phyloP scores from a whole-genome alignment of 345 rosid genomes.

The Lepidium africanum region DNA sequence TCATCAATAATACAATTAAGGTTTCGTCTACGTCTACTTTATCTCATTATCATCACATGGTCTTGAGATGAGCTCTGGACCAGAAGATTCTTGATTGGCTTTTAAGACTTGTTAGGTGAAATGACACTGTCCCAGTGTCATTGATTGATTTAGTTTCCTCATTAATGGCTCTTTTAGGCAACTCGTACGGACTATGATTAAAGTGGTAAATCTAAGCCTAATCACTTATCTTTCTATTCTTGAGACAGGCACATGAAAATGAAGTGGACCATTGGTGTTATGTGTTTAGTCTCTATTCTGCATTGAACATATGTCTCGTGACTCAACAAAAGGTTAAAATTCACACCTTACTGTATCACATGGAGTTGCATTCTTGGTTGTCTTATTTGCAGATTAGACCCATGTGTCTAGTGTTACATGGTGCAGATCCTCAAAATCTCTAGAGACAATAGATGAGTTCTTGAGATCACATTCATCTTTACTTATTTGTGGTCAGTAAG shows the following conservation, averaged over 20 bases:
- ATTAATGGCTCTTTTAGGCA: conserved; percentile 20
- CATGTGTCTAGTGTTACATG: conserved; percentile 19
- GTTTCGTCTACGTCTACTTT: conserved; percentile 20
- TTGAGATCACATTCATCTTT: conserved; percentile 15
- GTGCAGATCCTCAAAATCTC: neutral
- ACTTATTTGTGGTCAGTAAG: neutral
- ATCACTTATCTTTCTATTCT: conserved; percentile 20
- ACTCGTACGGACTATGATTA: conserved; percentile 20
- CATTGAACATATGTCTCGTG: conserved; percentile 14
- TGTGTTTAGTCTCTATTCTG: conserved; percentile 6
- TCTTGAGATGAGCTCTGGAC: conserved; percentile 20
- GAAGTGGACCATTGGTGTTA: conserved; percentile 4
- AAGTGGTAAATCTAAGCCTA: conserved; percentile 8
- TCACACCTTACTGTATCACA: conserved; percentile 11
- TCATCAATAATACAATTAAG: conserved; percentile 20
- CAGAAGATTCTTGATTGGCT: conserved; percentile 11
- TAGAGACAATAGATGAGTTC: neutral
- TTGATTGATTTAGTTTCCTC: conserved; percentile 20
- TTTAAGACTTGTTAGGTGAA: conserved; percentile 24
- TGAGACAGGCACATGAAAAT: neutral
- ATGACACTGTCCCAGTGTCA: conserved; percentile 16
- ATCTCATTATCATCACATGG: conserved; percentile 25
- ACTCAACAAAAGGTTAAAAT: conserved; percentile 5
- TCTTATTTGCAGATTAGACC: conserved; percentile 8
- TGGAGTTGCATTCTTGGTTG: conserved; percentile 13